Base-by-base conservation (phyloP, 2,329 filamentous ascomycete genomes). In the Colletotrichum sp. region DNA sequence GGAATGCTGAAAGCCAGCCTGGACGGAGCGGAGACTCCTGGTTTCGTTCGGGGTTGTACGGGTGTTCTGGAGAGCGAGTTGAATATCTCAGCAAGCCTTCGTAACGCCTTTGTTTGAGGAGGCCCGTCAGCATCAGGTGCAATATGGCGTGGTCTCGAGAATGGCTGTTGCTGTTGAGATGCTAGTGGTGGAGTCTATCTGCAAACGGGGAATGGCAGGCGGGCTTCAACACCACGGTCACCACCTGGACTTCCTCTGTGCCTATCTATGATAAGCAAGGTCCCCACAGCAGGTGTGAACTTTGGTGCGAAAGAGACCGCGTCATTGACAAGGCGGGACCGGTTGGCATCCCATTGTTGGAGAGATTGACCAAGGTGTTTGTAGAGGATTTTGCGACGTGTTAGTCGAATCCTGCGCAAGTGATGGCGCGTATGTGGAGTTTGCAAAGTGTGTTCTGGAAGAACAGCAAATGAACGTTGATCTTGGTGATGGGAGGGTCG, bases 301-400 rank as follows among this genome's bases (percentile, higher is more conserved):
- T 30, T 28, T 30, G 57, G 28, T 68, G 72, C 21, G 57, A 9
- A 28, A n/a, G 34, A 32, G 36, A 60, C 26, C 18, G 30, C 18
- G 16, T 79, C 77, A 77, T 71, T 78, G 78, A 78, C 67, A 74
- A 77, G 65, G 48, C 69, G 77, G 74, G 78, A 74, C 48, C 77
- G 77, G 67, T 75, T 78, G 67, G 12, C 38, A 12, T 18, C 21
- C 8, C n/a, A 18, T 30, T 28, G 43, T 32, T 38, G 28, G 65
- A 30, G 43, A 57, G 38, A 60, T 34, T 34, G n/a, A 16, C n/a
- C 16, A 30, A 38, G 18, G 12, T 38, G 66, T 24, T 52, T 52
- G 43, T 21, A 13, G 18, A 16, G n/a, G 30, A 16, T 58, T n/a
- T 36, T 38, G 30, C n/a, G 9, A 26, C 30, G 48, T 26, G 48